These are phyloP conservation scores for Nakaseomyces bracarensis DNA, from an alignment of 1,139 yeast genomes.

Conservation along the genomic window DNA sequence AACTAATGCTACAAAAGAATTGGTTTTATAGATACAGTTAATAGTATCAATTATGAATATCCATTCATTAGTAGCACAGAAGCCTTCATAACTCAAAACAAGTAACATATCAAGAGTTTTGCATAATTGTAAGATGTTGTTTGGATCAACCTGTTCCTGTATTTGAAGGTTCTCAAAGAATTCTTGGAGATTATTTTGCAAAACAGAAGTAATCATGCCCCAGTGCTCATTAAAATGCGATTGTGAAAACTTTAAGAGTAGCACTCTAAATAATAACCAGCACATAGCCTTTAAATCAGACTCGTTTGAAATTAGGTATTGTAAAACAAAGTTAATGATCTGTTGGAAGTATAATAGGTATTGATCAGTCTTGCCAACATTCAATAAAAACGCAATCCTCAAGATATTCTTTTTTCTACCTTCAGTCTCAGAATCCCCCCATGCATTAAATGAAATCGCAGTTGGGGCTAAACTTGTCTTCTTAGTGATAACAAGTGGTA, in stretches of 20 bases:
- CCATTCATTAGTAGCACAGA: constrained; percentile 72
- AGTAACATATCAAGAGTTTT: constrained; percentile 71
- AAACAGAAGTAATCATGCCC: constrained; percentile 57
- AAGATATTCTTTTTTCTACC: constrained; percentile 24
- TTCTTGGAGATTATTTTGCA: constrained; percentile 46
- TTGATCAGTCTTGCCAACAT: constrained; percentile 52
- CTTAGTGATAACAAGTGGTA: constrained; percentile 23
- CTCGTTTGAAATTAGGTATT: constrained; percentile 23
- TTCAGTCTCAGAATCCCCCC: constrained; percentile 28
- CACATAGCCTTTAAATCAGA: constrained; percentile 18
- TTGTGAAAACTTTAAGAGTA: constrained; percentile 53
- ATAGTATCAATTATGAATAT: constrained; percentile 66
- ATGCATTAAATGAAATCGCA: constrained; percentile 26
- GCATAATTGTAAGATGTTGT: constrained; percentile 49
- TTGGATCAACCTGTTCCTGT: constrained; percentile 37
- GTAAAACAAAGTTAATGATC: constrained; percentile 22
- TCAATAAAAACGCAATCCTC: constrained; percentile 47
- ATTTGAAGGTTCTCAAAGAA: constrained; percentile 35
- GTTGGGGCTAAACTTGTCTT: constrained; percentile 25
- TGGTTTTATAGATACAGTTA: constrained; percentile 46
- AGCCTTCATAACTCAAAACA: constrained; percentile 65
- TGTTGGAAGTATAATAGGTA: constrained; percentile 37
- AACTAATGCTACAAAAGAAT: constrained; percentile 36
- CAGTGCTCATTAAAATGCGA: constrained; percentile 62
- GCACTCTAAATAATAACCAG: constrained; percentile 51